A percentile compares a stretch with the other conserved stretches of the same genome.
phyloP scores from a whole-genome alignment of 768 basidiomycete genomes.

The Pleurotus eryngii region DNA sequence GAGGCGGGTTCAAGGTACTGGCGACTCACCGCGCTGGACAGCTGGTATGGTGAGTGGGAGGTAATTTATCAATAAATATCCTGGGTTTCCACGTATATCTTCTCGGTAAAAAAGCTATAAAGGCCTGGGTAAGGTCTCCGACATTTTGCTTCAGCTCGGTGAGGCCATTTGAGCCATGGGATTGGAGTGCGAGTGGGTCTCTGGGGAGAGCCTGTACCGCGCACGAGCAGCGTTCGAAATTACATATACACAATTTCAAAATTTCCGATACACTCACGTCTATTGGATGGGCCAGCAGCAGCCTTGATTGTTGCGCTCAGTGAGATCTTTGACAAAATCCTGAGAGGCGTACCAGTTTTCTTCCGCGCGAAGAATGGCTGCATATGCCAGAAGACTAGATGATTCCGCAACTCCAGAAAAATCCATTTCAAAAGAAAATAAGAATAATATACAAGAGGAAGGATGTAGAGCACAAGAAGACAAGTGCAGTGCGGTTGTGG shows the following conservation, averaged over 20 bases:
- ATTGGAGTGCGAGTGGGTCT: conserved; percentile 37
- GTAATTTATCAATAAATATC: conserved; percentile 42
- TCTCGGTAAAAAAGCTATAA: conserved; percentile 48
- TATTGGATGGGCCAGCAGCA: background rate
- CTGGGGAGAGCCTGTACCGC: conserved; percentile 19
- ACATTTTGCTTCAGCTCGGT: conserved; percentile 44
- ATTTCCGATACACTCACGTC: background rate
- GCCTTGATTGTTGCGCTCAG: background rate
- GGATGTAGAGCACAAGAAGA: too few species aligned
- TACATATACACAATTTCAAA: background rate
- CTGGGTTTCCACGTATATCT: conserved; percentile 31
- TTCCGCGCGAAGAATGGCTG: conserved; percentile 15
- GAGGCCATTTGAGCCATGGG: conserved; percentile 38
- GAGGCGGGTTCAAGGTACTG: background rate
- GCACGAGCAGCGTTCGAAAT: conserved; percentile 1
- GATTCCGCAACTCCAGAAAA: background rate
- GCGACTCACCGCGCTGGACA: conserved; percentile 27
- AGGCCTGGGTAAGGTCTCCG: conserved; percentile 33
- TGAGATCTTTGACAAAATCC: background rate
- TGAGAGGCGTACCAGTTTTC: conserved; percentile 17
- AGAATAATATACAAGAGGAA: too few species aligned
- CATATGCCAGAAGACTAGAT: conserved; percentile 10
- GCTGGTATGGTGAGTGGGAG: conserved; percentile 39
- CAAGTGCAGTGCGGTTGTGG: background rate
- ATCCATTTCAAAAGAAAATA: background rate